phyloP scores from a whole-genome alignment of 257 asterid species.

The Petunia secreta region DNA sequence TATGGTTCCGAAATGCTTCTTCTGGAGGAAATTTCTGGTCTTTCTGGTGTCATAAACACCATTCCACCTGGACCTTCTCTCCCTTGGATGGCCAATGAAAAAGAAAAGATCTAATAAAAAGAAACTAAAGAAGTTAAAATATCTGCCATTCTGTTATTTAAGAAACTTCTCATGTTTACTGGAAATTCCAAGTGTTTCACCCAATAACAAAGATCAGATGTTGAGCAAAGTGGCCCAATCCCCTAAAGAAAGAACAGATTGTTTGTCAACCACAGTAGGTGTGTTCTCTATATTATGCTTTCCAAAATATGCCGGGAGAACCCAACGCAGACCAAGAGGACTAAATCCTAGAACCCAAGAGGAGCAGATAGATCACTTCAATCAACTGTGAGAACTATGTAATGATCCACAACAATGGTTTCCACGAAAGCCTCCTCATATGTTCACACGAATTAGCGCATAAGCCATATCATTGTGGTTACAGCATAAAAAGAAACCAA shows the following conservation, averaged over 20 bases:
- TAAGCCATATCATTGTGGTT: neutral
- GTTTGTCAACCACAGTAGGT: neutral
- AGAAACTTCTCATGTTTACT: neutral
- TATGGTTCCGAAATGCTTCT: neutral
- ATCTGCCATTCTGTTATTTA: neutral
- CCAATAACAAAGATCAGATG: conserved; percentile 1
- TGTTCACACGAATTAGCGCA: neutral
- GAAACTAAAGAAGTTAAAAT: neutral
- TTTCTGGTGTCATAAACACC: neutral
- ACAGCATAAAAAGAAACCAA: neutral
- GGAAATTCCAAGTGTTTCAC: neutral
- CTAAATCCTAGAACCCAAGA: conserved; percentile 21
- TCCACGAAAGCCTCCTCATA: neutral
- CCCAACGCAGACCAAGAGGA: conserved; percentile 12
- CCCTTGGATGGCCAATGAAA: neutral
- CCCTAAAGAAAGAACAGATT: neutral
- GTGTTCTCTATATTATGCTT: neutral
- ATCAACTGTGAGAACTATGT: conserved; percentile 10
- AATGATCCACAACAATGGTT: neutral
- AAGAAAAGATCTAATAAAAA: neutral
- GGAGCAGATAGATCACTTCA: neutral
- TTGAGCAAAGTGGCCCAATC: neutral
- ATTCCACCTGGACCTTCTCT: neutral
- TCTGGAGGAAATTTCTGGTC: conserved; percentile 7
- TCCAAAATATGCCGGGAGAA: neutral